Evolutionary conservation across 2,329 filamentous ascomycete species (phyloP).

Genomic region (Microascus cirrosus): DNA sequence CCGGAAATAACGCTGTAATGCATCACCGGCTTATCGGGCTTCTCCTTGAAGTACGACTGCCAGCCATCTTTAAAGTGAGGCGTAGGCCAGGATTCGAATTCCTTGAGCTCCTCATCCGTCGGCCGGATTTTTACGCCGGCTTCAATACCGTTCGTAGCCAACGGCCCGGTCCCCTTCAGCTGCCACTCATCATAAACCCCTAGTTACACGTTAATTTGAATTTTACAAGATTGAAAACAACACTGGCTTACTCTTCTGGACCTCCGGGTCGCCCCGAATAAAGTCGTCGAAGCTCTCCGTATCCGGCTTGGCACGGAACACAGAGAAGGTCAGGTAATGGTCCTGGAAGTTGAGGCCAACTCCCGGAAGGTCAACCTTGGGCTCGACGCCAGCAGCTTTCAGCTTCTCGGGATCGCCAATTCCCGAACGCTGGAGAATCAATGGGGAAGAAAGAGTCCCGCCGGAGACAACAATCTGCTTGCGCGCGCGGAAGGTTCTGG

Average conservation of each 20-base stretch:
- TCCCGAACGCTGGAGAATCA: slow-evolving; percentile 66
- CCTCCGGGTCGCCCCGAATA: slow-evolving; percentile 58
- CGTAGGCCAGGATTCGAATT: slow-evolving; percentile 64
- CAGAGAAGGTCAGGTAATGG: slow-evolving; percentile 61
- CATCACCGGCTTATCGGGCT: slow-evolving; percentile 80
- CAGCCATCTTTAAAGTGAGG: slow-evolving; percentile 64
- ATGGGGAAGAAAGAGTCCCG: slow-evolving; percentile 61
- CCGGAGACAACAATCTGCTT: slow-evolving; percentile 66
- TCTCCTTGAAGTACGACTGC: slow-evolving; percentile 75
- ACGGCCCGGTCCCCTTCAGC: slow-evolving; percentile 64
- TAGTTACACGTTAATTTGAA: slow-evolving; percentile 9
- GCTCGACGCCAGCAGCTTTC: slow-evolving; percentile 54
- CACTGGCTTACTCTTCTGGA: slow-evolving; percentile 46
- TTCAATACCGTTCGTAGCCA: slow-evolving; percentile 71
- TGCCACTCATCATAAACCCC: slow-evolving; percentile 69
- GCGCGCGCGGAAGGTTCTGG: slow-evolving; percentile 50
- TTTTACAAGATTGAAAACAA: neutral
- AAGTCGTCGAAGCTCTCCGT: slow-evolving; percentile 76
- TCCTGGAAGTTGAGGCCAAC: slow-evolving; percentile 71
- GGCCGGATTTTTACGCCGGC: slow-evolving; percentile 71
- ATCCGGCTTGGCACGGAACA: slow-evolving; percentile 62
- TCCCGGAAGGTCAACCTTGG: slow-evolving; percentile 58
- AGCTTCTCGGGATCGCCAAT: slow-evolving; percentile 64
- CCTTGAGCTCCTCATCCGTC: slow-evolving; percentile 52
- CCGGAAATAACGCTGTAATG: slow-evolving; percentile 70